Evolutionary conservation across 345 rosid species (phyloP).

Genomic region (Sonneratia alba): DNA sequence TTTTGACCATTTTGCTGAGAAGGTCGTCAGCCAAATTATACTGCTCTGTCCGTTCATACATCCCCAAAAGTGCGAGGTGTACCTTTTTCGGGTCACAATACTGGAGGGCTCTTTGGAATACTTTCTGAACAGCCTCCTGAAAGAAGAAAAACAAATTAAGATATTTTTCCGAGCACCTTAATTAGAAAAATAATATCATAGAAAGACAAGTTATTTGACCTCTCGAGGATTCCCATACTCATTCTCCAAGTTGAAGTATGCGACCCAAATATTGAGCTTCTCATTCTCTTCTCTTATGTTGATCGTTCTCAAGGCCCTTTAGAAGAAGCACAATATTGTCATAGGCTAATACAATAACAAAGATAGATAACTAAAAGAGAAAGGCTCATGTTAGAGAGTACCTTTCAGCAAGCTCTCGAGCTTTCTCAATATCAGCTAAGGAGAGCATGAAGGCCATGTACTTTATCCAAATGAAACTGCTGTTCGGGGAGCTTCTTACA

Average conservation of each 20-base stretch:
- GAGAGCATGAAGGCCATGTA: conserved; percentile 82
- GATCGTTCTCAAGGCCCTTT: conserved; percentile 85
- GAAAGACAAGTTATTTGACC: conserved; percentile 28
- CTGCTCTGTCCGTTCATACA: conserved; percentile 83
- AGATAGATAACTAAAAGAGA: background rate
- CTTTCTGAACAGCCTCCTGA: conserved; percentile 76
- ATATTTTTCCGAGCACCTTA: background rate
- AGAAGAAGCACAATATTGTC: conserved; percentile 7
- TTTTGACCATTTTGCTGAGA: conserved; percentile 65
- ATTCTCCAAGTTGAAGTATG: conserved; percentile 91
- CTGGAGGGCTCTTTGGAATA: conserved; percentile 84
- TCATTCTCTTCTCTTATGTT: conserved; percentile 85
- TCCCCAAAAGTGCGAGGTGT: conserved; percentile 65
- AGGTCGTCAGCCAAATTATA: conserved; percentile 61
- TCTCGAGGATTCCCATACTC: conserved; percentile 89
- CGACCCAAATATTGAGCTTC: conserved; percentile 93
- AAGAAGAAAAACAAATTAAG: conserved; percentile 6
- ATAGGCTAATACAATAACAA: background rate
- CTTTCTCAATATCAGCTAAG: conserved; percentile 76
- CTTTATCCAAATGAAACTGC: conserved; percentile 89
- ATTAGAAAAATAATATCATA: background rate
- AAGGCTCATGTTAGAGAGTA: conserved; percentile 15
- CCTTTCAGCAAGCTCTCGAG: conserved; percentile 93
- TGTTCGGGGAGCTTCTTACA: conserved; percentile 87
- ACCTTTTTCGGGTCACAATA: conserved; percentile 77